These are phyloP conservation scores for Russula ochroleuca DNA, from an alignment of 768 basidiomycete species.

Conservation along the genomic window DNA sequence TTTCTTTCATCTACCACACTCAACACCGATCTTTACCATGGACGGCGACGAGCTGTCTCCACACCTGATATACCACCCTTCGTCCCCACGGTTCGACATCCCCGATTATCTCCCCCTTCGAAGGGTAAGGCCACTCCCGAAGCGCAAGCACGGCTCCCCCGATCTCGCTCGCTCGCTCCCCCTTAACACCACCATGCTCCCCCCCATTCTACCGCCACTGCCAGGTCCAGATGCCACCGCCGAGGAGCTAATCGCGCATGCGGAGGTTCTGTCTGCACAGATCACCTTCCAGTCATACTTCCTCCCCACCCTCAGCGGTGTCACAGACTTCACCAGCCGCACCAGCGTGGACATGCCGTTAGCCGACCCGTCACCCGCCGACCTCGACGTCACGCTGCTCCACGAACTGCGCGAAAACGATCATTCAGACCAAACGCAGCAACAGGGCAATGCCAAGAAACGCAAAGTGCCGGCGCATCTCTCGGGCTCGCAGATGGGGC, in stretches of 20 bases:
- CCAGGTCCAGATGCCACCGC: slow-evolving; percentile 46
- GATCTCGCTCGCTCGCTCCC: slow-evolving; percentile 1
- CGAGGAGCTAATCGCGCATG: slow-evolving; percentile 56
- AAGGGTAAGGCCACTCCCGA: slow-evolving; percentile 73
- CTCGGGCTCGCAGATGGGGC: slow-evolving; percentile 40
- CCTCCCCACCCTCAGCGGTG: slow-evolving; percentile 47
- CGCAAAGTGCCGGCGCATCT: slow-evolving; percentile 75
- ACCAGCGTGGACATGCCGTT: slow-evolving; percentile 23
- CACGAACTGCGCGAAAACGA: slow-evolving; percentile 44
- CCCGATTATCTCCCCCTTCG: slow-evolving; percentile 60
- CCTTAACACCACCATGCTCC: slow-evolving; percentile 27
- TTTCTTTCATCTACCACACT: background rate
- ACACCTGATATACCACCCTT: slow-evolving; percentile 16
- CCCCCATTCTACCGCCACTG: slow-evolving; percentile 32
- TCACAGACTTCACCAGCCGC: slow-evolving; percentile 42
- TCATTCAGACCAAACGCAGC: slow-evolving; percentile 63
- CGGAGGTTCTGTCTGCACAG: slow-evolving; percentile 53
- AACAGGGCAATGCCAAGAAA: slow-evolving; percentile 84
- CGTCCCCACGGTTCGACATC: slow-evolving; percentile 45
- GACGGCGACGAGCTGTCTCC: slow-evolving; percentile 20
- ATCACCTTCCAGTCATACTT: slow-evolving; percentile 63
- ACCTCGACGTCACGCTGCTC: slow-evolving; percentile 28
- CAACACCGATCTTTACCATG: slow-evolving; percentile 8
- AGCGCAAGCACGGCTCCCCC: slow-evolving; percentile 56
- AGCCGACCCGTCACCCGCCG: slow-evolving; percentile 26